A percentile compares a stretch with the other conserved stretches of the same genome.
phyloP scores from a whole-genome alignment of 345 rosid species.

The Orychophragmus violaceus region DNA sequence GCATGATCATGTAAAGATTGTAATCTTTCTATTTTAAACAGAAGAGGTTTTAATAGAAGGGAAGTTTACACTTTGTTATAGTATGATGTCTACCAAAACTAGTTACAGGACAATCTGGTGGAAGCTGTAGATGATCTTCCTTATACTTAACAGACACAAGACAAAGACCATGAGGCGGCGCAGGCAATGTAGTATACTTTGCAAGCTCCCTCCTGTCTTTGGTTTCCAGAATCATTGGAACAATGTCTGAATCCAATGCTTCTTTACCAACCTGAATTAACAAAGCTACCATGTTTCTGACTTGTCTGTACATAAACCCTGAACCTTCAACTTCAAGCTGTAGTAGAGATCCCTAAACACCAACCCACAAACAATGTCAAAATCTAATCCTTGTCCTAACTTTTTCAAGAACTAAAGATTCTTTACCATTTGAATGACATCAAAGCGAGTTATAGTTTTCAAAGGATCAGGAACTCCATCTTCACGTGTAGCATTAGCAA shows the following conservation, averaged over 20 bases:
- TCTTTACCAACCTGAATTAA: constrained; percentile 79
- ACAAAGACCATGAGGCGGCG: constrained; percentile 75
- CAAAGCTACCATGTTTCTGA: constrained; percentile 88
- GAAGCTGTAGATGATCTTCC: constrained; percentile 59
- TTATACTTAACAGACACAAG: constrained; percentile 57
- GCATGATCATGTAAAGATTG: constrained; percentile 12
- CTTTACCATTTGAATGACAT: constrained; percentile 62
- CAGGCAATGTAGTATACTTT: constrained; percentile 43
- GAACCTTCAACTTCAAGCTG: constrained; percentile 91
- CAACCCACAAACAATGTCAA: background rate
- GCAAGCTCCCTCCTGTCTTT: constrained; percentile 72
- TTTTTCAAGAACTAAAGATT: background rate
- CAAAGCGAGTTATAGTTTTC: constrained; percentile 62
- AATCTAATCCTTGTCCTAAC: background rate
- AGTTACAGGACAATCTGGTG: constrained; percentile 43
- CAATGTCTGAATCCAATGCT: constrained; percentile 63
- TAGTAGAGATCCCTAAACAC: constrained; percentile 60
- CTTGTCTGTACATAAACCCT: constrained; percentile 86
- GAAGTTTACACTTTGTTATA: constrained; percentile 84
- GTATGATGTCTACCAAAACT: constrained; percentile 86
- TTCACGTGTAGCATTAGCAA: constrained; percentile 67
- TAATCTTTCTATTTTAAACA: too few relatives aligned
- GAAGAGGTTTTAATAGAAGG: constrained; percentile 27
- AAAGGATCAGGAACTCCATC: constrained; percentile 63
- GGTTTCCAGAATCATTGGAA: constrained; percentile 56